Evolutionary conservation across 805 yeast genomes (phyloP).

Genomic region (Hanseniaspora jakobsenii): DNA sequence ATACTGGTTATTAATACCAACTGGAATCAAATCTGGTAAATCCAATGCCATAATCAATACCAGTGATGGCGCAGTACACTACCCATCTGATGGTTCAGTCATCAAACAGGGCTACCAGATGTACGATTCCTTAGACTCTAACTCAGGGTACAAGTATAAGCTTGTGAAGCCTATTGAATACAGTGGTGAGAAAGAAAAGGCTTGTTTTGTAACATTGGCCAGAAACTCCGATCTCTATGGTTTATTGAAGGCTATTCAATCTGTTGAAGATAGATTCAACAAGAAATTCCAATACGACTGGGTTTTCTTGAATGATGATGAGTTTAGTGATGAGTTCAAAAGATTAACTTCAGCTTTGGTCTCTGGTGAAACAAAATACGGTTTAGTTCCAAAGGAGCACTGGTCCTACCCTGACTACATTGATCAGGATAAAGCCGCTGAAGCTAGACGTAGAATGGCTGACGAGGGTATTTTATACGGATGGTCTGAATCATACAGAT

Average conservation of each 20-base stretch:
- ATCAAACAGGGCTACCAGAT: slow-evolving; percentile 3
- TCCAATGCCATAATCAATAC: slow-evolving; percentile 1
- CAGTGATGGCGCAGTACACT: slow-evolving; percentile 6
- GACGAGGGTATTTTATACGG: slow-evolving; percentile 48
- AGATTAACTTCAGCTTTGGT: slow-evolving; percentile 51
- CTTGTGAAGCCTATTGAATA: slow-evolving; percentile 8
- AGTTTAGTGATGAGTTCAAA: slow-evolving; percentile 71
- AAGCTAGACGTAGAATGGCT: slow-evolving; percentile 42
- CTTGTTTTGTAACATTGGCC: slow-evolving; percentile 71
- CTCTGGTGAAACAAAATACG: slow-evolving; percentile 69
- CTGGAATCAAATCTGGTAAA: neutral
- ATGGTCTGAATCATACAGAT: slow-evolving; percentile 58
- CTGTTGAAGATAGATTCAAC: slow-evolving; percentile 85
- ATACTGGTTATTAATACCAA: slow-evolving; percentile 14
- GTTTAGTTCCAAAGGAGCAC: slow-evolving; percentile 66
- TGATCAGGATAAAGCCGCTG: slow-evolving; percentile 54
- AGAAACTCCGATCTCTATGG: slow-evolving; percentile 60
- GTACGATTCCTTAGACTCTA: slow-evolving; percentile 1
- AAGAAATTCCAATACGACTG: slow-evolving; percentile 73
- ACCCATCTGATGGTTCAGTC: neutral
- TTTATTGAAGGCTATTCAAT: slow-evolving; percentile 52
- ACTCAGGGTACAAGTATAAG: slow-evolving; percentile 13
- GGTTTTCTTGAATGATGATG: slow-evolving; percentile 87
- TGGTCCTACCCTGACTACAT: slow-evolving; percentile 84
- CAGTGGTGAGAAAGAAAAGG: slow-evolving; percentile 39